Evolutionary conservation across 2,329 filamentous ascomycete species (phyloP).

Genomic region (Pyrenophora teres): DNA sequence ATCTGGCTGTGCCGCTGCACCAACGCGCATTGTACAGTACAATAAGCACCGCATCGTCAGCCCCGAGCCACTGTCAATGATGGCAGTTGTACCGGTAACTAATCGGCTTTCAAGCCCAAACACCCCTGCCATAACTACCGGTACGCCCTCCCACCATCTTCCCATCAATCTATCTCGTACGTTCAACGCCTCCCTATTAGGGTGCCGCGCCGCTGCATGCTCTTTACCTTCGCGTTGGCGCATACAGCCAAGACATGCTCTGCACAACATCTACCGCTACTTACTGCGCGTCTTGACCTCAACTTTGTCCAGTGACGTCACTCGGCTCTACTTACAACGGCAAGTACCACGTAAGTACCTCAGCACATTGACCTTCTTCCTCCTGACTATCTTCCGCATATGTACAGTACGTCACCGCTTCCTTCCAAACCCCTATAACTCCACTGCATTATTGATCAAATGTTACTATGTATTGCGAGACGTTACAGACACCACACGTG

Average conservation of each 20-base stretch:
- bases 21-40: too few species aligned
- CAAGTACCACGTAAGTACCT: too few species aligned
- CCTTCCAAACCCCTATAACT: too few species aligned
- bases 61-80: neutral
- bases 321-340: too few species aligned
- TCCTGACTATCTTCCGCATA: too few species aligned
- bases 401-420: too few species aligned
- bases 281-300: too few species aligned
- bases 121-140: neutral
- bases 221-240: neutral
- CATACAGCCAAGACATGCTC: neutral
- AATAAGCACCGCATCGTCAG: too few species aligned
- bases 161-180: neutral
- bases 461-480: conserved; percentile 1
- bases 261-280: neutral
- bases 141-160: neutral
- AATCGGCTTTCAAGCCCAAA: neutral
- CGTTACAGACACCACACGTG: conserved; percentile 5
- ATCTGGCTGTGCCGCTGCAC: too few species aligned
- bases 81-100: neutral
- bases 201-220: neutral
- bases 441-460: neutral
- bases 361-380: too few species aligned
- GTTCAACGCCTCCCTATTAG: neutral
- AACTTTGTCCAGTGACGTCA: too few species aligned